phyloP scores from a whole-genome alignment of 441 rosid species.

The Omphalea diandra region DNA sequence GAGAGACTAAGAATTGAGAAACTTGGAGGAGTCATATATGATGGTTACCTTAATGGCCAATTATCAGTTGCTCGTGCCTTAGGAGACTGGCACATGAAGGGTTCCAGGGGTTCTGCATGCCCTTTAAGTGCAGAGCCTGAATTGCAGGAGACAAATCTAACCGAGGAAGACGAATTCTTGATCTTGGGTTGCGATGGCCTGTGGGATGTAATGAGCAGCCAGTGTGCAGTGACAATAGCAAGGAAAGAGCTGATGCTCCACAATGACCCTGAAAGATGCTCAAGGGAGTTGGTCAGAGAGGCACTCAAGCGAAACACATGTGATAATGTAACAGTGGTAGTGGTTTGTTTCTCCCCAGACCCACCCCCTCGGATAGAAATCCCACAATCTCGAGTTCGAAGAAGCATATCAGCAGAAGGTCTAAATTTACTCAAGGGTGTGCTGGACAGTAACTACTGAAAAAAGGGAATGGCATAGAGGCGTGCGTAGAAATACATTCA shows the following conservation, averaged over 20 bases:
- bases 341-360: conserved; percentile 70
- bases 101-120: conserved; percentile 66
- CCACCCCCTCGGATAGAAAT: conserved; percentile 84
- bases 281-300: conserved; percentile 79
- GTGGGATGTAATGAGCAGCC: conserved; percentile 97
- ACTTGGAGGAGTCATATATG: conserved; percentile 80
- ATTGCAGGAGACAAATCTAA: conserved; percentile 50
- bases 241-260: conserved; percentile 85
- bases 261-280: conserved; percentile 91
- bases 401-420: conserved; percentile 90
- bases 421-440: conserved; percentile 77
- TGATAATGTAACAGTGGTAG: conserved; percentile 77
- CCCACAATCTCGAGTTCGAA: conserved; percentile 51
- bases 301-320: conserved; percentile 74
- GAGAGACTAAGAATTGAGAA: conserved; percentile 76
- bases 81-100: conserved; percentile 96
- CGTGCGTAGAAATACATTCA: conserved; percentile 11
- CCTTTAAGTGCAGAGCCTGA: conserved; percentile 88
- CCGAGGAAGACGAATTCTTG: conserved; percentile 84
- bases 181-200: conserved; percentile 91
- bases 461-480: conserved; percentile 7
- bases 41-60: conserved; percentile 88
- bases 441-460: conserved; percentile 50
- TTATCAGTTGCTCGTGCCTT: conserved; percentile 87
- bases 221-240: conserved; percentile 73